Base-by-base conservation (phyloP, 441 rosid species). In the Breynia disticha region DNA sequence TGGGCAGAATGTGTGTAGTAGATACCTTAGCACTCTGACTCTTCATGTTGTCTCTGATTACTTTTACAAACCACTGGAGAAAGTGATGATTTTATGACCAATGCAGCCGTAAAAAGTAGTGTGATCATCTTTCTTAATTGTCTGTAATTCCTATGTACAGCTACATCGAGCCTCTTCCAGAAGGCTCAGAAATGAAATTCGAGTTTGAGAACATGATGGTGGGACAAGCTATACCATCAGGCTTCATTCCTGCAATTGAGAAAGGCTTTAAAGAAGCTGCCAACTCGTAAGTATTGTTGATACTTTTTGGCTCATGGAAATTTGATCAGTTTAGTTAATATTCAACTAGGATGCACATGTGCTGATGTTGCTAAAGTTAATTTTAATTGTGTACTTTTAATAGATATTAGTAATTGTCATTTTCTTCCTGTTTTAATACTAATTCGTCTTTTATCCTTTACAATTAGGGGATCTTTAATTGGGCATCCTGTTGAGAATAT, bases 221-320 rank as follows among this genome's bases (percentile, higher is more conserved):
- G 37, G 97, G 99, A 69, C 99, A 93, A 72, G 90, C 83, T 60
- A 79, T 93, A 69, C 99, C 97, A 32, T 89, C 99, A 46, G 80
- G 72, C 63, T 93, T 83, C 49, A 83, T 93, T 32, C 96, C 97
- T 65, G 90, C 97, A 44, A 93, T 93, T 55, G 99, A 89, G 73
- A 93, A 93, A 72, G 99, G 99, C 56, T 93, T 93, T 57, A 89
- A 71, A 72, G 99, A 93, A 82, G 99, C 97, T 63, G 93, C 93
- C 67, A 93, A 93, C 70, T 84, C 95, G 99, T 85, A 52, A 71
- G 87, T 72, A 22, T 17, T 46, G 19, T 16, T 37, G 18, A 19
- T 20, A 45, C 54, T 28, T 53, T 17, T 6, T 32, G 35, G 13
- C 22, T 20, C 55, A 2, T 20, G 15, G 28, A 35, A 22, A 51